phyloP scores from a whole-genome alignment of 495 filamentous ascomycete species.

The Trichoderma gamsii region DNA sequence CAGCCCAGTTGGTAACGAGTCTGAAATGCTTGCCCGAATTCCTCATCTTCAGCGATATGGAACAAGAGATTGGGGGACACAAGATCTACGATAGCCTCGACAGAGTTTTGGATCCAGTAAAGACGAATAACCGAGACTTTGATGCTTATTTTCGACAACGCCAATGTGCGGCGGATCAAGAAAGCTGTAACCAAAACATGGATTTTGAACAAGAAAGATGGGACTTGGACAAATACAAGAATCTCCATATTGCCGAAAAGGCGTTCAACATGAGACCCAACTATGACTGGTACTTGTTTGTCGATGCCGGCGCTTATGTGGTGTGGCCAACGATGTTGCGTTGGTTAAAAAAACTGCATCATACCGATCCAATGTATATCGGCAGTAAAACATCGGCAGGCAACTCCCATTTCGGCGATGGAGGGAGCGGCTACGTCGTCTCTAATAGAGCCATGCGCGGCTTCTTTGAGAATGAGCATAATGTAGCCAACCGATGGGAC shows the following conservation, averaged over 20 bases:
- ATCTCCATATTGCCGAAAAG: conserved; percentile 42
- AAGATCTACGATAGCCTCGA: conserved; percentile 47
- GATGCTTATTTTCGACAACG: conserved; percentile 49
- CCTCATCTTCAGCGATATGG: conserved; percentile 54
- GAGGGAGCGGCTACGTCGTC: conserved; percentile 37
- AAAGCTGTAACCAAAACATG: conserved; percentile 36
- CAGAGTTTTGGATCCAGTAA: conserved; percentile 35
- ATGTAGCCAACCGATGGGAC: conserved; percentile 12
- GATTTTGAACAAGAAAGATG: conserved; percentile 20
- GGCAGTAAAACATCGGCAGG: conserved; percentile 53
- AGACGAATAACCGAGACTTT: conserved; percentile 42
- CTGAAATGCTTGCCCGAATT: conserved; percentile 46
- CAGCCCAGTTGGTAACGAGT: conserved; percentile 49
- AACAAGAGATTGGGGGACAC: conserved; percentile 43
- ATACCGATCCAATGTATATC: conserved; percentile 46
- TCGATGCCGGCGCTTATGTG: conserved; percentile 63
- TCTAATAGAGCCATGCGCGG: not conserved
- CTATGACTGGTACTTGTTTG: conserved; percentile 62
- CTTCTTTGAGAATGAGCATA: not conserved
- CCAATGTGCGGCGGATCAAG: conserved; percentile 35
- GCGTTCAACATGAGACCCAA: conserved; percentile 37
- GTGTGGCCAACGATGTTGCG: conserved; percentile 55
- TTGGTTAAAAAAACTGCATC: conserved; percentile 50
- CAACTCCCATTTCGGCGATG: conserved; percentile 57
- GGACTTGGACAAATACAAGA: conserved; percentile 45